phyloP scores from a whole-genome alignment of 345 rosid species.

The Pistacia vera region DNA sequence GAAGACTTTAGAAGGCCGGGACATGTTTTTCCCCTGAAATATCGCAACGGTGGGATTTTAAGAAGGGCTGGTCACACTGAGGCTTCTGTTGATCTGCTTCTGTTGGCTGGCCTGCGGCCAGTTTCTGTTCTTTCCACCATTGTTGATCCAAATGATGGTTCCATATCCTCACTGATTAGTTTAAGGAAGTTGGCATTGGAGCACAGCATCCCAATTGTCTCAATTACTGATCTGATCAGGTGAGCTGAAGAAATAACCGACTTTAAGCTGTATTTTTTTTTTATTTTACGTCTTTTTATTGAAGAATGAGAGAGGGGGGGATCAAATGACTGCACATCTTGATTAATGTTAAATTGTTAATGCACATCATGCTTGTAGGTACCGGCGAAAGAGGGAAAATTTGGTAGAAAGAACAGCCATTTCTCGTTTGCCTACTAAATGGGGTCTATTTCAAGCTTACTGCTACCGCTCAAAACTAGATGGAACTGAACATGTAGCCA shows the following conservation, averaged over 20 bases:
- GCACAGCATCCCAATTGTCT: slow-evolving; percentile 59
- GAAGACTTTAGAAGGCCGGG: slow-evolving; percentile 85
- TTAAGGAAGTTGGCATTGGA: slow-evolving; percentile 56
- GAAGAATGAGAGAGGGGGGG: neutral
- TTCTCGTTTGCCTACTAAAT: slow-evolving; percentile 75
- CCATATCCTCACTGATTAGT: slow-evolving; percentile 56
- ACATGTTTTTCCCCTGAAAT: slow-evolving; percentile 90
- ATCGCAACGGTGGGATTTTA: slow-evolving; percentile 81
- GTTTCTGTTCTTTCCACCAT: slow-evolving; percentile 74
- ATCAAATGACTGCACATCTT: neutral
- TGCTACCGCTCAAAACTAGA: slow-evolving; percentile 78
- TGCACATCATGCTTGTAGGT: slow-evolving; percentile 33
- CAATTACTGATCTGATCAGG: slow-evolving; percentile 88
- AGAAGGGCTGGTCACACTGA: slow-evolving; percentile 91
- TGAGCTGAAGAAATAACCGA: slow-evolving; percentile 7
- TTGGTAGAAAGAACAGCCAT: slow-evolving; percentile 67
- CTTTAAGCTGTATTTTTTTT: neutral
- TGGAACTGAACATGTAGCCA: slow-evolving; percentile 75
- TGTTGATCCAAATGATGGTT: slow-evolving; percentile 70
- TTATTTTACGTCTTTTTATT: no score
- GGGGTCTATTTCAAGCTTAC: slow-evolving; percentile 75
- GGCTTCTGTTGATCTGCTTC: slow-evolving; percentile 79
- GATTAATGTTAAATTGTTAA: neutral
- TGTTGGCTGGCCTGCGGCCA: slow-evolving; percentile 58
- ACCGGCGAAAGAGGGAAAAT: slow-evolving; percentile 78